Evolutionary conservation across 148 eudicot species (phyloP).

Genomic region (Cornus kousa): DNA sequence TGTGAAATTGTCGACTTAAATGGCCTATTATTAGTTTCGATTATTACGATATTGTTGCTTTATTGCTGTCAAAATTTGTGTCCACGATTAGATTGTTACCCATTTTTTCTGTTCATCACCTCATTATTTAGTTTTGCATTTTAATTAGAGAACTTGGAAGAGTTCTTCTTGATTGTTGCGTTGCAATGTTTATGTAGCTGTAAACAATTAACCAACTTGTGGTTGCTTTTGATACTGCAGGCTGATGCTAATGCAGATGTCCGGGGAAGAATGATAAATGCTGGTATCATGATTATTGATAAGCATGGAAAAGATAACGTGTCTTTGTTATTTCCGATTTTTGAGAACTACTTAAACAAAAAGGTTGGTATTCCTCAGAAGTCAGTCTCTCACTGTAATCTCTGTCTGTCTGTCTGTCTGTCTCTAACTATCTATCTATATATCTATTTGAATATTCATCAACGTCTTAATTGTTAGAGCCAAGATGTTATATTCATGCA

Average conservation of each 20-base stretch:
- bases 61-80: background rate
- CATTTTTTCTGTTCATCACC: background rate
- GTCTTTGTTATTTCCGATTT: slow-evolving; percentile 86
- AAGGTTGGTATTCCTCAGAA: slow-evolving; percentile 49
- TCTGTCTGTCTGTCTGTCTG: background rate
- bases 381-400: too few species aligned
- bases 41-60: background rate
- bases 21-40: too few species aligned
- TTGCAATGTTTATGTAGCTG: background rate
- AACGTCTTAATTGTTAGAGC: background rate
- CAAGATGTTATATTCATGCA: background rate
- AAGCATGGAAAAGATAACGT: slow-evolving; percentile 93
- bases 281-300: slow-evolving; percentile 90
- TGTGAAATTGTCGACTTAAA: background rate
- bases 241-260: slow-evolving; percentile 94
- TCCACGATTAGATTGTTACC: too few species aligned
- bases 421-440: background rate
- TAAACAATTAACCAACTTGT: background rate
- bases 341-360: slow-evolving; percentile 94
- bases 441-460: background rate
- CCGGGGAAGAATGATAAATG: slow-evolving; percentile 98
- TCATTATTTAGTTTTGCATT: background rate
- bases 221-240: slow-evolving; percentile 40
- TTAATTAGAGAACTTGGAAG: background rate
- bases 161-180: slow-evolving; percentile 1